Evolutionary conservation across 208 protist genomes (phyloP), one percentile per base, ranked within the genome.

Genomic region (Crithidia sp.): DNA sequence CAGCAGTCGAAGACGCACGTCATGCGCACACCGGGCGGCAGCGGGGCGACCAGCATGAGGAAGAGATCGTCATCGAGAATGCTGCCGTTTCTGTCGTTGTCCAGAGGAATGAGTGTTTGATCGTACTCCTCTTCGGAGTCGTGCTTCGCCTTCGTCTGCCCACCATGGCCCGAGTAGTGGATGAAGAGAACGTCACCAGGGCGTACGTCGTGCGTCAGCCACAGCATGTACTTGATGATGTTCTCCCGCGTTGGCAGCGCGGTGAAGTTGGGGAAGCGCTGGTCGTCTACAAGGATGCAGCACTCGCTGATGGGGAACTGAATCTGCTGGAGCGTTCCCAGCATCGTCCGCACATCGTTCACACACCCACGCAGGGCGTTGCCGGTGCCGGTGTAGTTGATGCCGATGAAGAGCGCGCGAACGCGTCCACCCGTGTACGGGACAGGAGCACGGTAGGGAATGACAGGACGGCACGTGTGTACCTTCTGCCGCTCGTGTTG

Each of bases 1-100:
- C 96, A 98, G 79, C 94, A 98, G 76, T 98, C 96, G 74, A 98
- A 98, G 53, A 98, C 86, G 41, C 85, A 88, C 13, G 95, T 98
- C 89, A 98, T 87, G 66, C 90, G 88, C 52, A 88, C 86, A 7
- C 92, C 94, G 0, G 77, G 41, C 13, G 94, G 95, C 6, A 98
- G 85, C 36, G 77, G 81, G 12, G 71, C 72, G 0, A 95, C 87
- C 7, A 98, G 74, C 44, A 94, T 77, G 13, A 88, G 68, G 78
- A 96, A 95, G 50, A 98, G 80, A 67, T 95, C 90, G 69, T 98
- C 93, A 70, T 98, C 95, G 19, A 95, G 64, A 63, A 97, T 96
- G 58, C 86, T 81, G 36, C 93, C 92, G 17, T 59, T 74, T 28
- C 28, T 57, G 10, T 81, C 36, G 79, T 91, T 92, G 63, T 97